Conservation (phyloP, 2,329 filamentous ascomycete species). For the Cladophialophora carrionii region DNA sequence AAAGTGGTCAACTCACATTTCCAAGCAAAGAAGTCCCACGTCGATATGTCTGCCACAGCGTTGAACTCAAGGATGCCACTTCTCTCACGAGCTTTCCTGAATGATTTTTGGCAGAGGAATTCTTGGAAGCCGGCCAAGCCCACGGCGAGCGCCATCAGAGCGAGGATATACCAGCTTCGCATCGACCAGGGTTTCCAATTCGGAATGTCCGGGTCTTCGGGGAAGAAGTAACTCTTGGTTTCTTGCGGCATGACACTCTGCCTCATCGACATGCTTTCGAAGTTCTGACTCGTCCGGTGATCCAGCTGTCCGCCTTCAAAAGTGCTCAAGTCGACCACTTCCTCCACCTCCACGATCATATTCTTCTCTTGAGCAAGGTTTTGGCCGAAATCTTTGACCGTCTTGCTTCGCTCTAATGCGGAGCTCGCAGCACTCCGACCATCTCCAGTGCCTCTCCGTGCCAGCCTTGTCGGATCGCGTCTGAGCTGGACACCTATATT, state of each 20-base stretch:
- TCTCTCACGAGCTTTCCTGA: slow-evolving; percentile 45
- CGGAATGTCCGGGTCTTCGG: slow-evolving; percentile 42
- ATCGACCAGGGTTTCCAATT: slow-evolving; percentile 46
- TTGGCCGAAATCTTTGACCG: slow-evolving; percentile 45
- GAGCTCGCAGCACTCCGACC: slow-evolving; percentile 15
- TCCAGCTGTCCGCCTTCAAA: slow-evolving; percentile 41
- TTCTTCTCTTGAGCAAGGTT: slow-evolving; percentile 50
- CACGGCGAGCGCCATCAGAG: slow-evolving; percentile 42
- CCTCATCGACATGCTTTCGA: slow-evolving; percentile 21
- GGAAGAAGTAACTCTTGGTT: slow-evolving; percentile 43
- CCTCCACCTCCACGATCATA: slow-evolving; percentile 50
- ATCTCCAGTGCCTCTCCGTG: slow-evolving; percentile 15
- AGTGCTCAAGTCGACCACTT: slow-evolving; percentile 51
- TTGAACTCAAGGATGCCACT: slow-evolving; percentile 42
- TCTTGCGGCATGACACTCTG: slow-evolving; percentile 37
- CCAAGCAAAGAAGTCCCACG: slow-evolving; percentile 44
- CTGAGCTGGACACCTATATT: slow-evolving; percentile 35
- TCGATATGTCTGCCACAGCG: slow-evolving; percentile 39
- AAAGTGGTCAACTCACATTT: slow-evolving; percentile 39
- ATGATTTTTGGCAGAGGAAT: slow-evolving; percentile 42
- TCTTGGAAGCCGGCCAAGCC: slow-evolving; percentile 43
- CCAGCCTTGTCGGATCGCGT: slow-evolving; percentile 32
- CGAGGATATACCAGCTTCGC: slow-evolving; percentile 41
- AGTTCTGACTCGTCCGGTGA: slow-evolving; percentile 22
- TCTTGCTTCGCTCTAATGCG: slow-evolving; percentile 34